Conservation (phyloP, 805 yeast species). For the Ogataea glucozyma region DNA sequence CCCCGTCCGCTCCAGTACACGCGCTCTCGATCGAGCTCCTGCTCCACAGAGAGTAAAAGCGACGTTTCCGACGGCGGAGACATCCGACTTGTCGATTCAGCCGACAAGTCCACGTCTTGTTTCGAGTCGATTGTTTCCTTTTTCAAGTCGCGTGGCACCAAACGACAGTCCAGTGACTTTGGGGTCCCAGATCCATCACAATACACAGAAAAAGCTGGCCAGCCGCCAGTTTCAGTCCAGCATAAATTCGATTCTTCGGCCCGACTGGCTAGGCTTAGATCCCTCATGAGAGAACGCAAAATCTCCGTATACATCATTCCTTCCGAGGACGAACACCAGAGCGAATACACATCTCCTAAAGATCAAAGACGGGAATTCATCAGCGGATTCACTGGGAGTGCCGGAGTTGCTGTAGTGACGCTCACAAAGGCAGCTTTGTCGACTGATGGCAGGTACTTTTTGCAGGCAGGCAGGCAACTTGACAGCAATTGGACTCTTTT, state of each 20-base stretch:
- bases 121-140: conserved; percentile 21
- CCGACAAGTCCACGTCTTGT: conserved; percentile 23
- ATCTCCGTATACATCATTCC: conserved; percentile 56
- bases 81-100: conserved; percentile 20
- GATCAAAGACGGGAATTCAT: conserved; percentile 85
- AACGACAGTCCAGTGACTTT: too few species aligned
- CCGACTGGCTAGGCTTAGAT: conserved; percentile 42
- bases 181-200: too few species aligned
- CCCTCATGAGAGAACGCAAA: conserved; percentile 44
- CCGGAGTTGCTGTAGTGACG: conserved; percentile 89
- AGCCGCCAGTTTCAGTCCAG: not conserved
- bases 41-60: conserved; percentile 2
- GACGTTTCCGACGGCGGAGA: conserved; percentile 15
- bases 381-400: conserved; percentile 89
- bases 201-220: too few species aligned
- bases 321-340: conserved; percentile 91
- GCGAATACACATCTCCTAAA: conserved; percentile 80
- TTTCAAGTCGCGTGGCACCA: too few species aligned
- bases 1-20: conserved; percentile 7
- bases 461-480: conserved; percentile 84
- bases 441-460: conserved; percentile 93
- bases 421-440: conserved; percentile 69
- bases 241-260: conserved; percentile 33
- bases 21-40: conserved; percentile 6
- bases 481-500: conserved; percentile 77